Evolutionary conservation across 1,284 basidiomycete species (phyloP), one percentile per base, ranked within the genome.

Genomic region (Xerocomus cyaneibrunnescens): DNA sequence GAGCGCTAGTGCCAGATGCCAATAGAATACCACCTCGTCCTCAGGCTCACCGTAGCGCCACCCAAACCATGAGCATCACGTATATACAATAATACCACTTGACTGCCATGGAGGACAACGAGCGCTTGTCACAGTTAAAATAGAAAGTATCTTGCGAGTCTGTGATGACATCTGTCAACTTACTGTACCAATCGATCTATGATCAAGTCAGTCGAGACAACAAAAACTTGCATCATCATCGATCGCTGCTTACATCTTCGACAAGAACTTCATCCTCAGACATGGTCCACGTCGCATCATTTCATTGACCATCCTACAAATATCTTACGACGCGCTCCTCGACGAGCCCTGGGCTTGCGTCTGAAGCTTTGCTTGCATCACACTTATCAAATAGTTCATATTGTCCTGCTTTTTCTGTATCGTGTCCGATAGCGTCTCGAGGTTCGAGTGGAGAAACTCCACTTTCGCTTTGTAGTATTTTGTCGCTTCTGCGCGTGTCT

Each of bases 361-460:
- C 60, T 85, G 82, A 60, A 93, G 69, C 73, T 93, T 94, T 59
- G 80, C 74, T 69, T 93, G 89, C 70, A 94, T 78, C 45, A 92
- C 76, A 62, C 79, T 82, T 28, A 88, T 68, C 40, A 94, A 70
- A 61, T 82, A 84, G 63, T 82, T 85, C 74, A 91, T 78, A 67
- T 94, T 94, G 39, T 95, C 92, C 71, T 92, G 85, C 74, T 96
- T 97, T 72, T 87, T 88, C 69, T 85, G 79, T 56, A 96, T 88
- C 30, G 91, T 91, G 48, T 87, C 85, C 67, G 95, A 92, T 39
- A 97, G 73, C 21, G 83, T 81, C 34, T 92, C 89, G 38, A 94
- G 77, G 66, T 94, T 96, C 25, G 76, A 77, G 37, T 80, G 82
- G 57, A 95, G 85, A 65, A 84, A 94, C 5, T 85, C 84, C 36